Percentiles rank a stretch among this genome's conserved stretches.
These are phyloP conservation scores for Bacidia rubella DNA, from an alignment of 495 filamentous ascomycete genomes.

Conservation along the genomic window DNA sequence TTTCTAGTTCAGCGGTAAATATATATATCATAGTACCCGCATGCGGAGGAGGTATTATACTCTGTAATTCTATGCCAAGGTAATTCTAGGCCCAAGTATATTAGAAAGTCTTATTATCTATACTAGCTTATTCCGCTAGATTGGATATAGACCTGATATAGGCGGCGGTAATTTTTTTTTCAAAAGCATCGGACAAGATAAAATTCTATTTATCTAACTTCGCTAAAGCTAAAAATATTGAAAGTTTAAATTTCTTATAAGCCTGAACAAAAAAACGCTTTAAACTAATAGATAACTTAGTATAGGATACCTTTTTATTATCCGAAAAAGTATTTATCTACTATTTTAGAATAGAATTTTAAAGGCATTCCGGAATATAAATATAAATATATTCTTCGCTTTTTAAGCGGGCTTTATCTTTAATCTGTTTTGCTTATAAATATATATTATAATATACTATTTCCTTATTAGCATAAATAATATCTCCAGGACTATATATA, in stretches of 20 bases:
- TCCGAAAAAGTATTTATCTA: slow-evolving; percentile 1
- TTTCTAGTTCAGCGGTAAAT: not conserved
- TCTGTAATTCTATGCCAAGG: not conserved
- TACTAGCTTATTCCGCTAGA: not conserved
- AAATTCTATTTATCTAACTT: not conserved
- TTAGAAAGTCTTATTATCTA: not conserved
- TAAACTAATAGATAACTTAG: not conserved
- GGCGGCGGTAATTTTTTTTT: not conserved
- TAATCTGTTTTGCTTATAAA: not conserved
- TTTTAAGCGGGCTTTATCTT: no score
- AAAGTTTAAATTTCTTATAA: slow-evolving; percentile 3
- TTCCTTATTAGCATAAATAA: no score
- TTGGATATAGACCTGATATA: not conserved
- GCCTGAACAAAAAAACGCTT: not conserved
- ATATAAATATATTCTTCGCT: not conserved
- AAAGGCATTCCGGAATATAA: not conserved
- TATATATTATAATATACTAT: not conserved
- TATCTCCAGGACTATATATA: no score
- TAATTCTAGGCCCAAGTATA: not conserved
- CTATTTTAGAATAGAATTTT: not conserved
- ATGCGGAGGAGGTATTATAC: not conserved
- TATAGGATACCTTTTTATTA: not conserved
- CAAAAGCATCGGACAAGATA: not conserved
- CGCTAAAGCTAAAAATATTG: not conserved
- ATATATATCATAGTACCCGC: not conserved